These are phyloP conservation scores for Cyclanthera cordifolia DNA, from an alignment of 306 rosid species.

Conservation along the genomic window DNA sequence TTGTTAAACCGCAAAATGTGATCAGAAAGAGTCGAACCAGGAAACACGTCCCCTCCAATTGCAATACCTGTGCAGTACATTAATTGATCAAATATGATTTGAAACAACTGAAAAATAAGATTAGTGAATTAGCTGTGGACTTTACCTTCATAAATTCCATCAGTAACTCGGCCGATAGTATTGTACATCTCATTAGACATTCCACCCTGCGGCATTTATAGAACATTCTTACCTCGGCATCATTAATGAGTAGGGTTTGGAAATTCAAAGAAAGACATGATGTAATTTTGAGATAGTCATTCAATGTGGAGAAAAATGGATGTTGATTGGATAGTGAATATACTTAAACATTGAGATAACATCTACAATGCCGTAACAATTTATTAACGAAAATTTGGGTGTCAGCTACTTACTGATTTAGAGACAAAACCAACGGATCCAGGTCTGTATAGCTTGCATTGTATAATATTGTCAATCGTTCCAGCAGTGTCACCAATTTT, in stretches of 20 bases:
- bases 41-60: constrained; percentile 98
- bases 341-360: not conserved
- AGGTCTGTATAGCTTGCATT: constrained; percentile 93
- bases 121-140: not conserved
- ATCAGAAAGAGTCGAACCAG: constrained; percentile 93
- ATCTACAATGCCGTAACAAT: not conserved
- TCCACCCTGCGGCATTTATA: constrained; percentile 64
- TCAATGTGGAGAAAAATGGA: not conserved
- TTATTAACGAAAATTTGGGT: not conserved
- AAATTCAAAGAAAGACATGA: not conserved
- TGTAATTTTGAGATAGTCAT: not conserved
- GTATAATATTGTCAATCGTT: constrained; percentile 84
- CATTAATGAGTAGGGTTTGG: not conserved
- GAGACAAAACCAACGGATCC: constrained; percentile 99
- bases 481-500: constrained; percentile 99
- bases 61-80: constrained; percentile 62
- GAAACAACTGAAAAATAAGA: not conserved
- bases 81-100: constrained; percentile 1
- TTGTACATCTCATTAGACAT: constrained; percentile 95
- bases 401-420: constrained; percentile 61
- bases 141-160: constrained; percentile 90
- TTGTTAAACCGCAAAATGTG: constrained; percentile 93
- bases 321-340: not conserved
- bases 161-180: constrained; percentile 79
- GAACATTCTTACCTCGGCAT: not conserved